Conservation (phyloP, 2,329 filamentous ascomycete species). For the Hymenoscyphus fructigenus region DNA sequence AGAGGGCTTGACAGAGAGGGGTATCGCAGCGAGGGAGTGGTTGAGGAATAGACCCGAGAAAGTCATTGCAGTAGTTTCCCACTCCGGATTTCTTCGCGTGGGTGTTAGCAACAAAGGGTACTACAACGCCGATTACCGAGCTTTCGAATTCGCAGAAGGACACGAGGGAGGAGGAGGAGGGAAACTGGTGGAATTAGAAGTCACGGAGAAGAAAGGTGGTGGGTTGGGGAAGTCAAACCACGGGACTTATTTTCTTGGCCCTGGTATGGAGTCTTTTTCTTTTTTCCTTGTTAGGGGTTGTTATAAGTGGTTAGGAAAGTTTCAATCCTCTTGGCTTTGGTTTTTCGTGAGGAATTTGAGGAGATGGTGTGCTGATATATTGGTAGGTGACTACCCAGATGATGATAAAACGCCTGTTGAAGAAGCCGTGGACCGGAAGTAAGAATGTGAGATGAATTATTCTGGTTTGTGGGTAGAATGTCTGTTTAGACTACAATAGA, state of each 20-base stretch:
- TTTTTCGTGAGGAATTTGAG: not conserved
- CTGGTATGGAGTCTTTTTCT: not conserved
- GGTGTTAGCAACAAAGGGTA: conserved; percentile 31
- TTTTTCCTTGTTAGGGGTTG: not conserved
- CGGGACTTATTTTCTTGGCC: conserved; percentile 23
- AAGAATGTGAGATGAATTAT: not conserved
- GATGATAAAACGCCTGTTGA: not conserved
- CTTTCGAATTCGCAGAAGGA: conserved; percentile 35
- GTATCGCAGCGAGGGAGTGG: conserved; percentile 31
- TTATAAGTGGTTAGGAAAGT: not conserved
- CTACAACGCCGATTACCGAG: conserved; percentile 36
- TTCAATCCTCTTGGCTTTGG: not conserved
- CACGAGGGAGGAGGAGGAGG: conserved; percentile 25
- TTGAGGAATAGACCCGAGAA: conserved; percentile 34
- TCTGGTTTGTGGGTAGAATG: not conserved
- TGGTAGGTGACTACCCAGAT: not conserved
- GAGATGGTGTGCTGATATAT: not conserved
- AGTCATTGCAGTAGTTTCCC: conserved; percentile 36
- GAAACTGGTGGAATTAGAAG: conserved; percentile 33
- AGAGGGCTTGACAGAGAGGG: conserved; percentile 28
- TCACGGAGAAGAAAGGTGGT: conserved; percentile 34
- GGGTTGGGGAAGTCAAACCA: conserved; percentile 33
- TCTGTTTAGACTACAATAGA: too few species aligned
- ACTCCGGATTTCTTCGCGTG: conserved; percentile 33
- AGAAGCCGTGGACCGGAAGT: not conserved